Percentiles rank a stretch among this genome's conserved stretches.
Evolutionary conservation across 208 protist species (phyloP).

Genomic region (Acanthamoeba divionensis): DNA sequence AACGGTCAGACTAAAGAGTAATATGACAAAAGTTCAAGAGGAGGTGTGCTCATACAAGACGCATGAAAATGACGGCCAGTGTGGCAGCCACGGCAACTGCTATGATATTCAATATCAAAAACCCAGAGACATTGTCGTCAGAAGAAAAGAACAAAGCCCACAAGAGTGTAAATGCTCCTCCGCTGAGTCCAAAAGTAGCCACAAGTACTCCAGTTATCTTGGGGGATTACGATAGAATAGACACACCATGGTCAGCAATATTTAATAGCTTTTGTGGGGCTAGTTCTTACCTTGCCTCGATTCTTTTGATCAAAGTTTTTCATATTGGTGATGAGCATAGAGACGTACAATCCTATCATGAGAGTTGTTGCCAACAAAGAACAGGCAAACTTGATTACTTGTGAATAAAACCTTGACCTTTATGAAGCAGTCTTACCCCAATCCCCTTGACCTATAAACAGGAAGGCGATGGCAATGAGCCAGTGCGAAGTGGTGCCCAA

Average conservation of each 20-base stretch:
- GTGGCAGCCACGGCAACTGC: background rate
- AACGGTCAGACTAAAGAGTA: too few species aligned
- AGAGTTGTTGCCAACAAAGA: background rate
- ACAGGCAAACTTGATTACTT: background rate
- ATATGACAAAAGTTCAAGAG: too few species aligned
- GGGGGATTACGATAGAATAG: background rate
- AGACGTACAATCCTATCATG: background rate
- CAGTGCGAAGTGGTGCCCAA: background rate
- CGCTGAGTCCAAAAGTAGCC: background rate
- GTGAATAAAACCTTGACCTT: background rate
- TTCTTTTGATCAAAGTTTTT: constrained; percentile 2
- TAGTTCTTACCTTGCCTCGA: background rate
- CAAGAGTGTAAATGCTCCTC: background rate
- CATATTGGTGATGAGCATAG: background rate
- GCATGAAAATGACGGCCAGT: background rate
- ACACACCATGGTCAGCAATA: background rate
- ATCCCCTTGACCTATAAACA: constrained; percentile 15
- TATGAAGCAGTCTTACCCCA: background rate
- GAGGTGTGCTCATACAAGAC: background rate
- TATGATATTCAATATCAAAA: background rate
- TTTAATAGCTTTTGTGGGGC: background rate
- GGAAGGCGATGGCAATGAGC: constrained; percentile 1
- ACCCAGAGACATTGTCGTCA: background rate
- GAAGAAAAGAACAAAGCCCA: constrained; percentile 16
- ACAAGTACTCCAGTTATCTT: background rate